Evolutionary conservation across 352 stramenopile species (phyloP).

Genomic region (Phytophthora vignae): DNA sequence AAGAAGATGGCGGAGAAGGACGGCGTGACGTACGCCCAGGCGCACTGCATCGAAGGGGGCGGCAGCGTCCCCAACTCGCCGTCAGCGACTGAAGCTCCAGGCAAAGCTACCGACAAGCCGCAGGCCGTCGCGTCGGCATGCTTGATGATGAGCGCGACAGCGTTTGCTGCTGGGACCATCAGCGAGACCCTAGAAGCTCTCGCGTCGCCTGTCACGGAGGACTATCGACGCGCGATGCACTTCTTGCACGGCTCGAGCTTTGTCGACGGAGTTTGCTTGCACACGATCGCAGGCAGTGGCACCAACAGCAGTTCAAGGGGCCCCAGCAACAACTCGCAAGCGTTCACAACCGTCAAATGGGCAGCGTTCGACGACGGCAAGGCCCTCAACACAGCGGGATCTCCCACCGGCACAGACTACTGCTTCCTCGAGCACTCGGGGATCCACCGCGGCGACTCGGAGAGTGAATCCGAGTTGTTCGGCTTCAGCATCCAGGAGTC

Average conservation of each 20-base stretch:
- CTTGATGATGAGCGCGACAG: conserved; percentile 68
- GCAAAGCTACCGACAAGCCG: conserved; percentile 10
- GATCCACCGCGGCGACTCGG: conserved; percentile 33
- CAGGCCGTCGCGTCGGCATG: conserved; percentile 43
- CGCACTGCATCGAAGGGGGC: conserved; percentile 62
- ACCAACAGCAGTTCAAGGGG: conserved; percentile 6
- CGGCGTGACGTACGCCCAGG: conserved; percentile 68
- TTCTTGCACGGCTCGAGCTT: conserved; percentile 70
- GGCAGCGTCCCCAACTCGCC: conserved; percentile 2
- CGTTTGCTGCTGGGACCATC: conserved; percentile 62
- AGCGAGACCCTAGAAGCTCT: conserved; percentile 74
- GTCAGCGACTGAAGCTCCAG: conserved; percentile 8
- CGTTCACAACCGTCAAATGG: conserved; percentile 83
- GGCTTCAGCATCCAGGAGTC: conserved; percentile 80
- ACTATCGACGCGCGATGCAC: conserved; percentile 73
- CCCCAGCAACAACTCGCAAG: conserved; percentile 35
- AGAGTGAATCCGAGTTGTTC: conserved; percentile 38
- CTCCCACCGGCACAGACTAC: conserved; percentile 65
- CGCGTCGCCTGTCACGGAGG: conserved; percentile 66
- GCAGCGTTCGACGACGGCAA: conserved; percentile 68
- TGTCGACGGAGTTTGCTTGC: conserved; percentile 66
- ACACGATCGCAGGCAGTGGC: conserved; percentile 46
- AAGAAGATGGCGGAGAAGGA: conserved; percentile 63
- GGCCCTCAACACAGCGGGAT: conserved; percentile 35
- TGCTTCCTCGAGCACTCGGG: conserved; percentile 83